Conservation (phyloP, 1,284 basidiomycete genomes). For the Afroboletus lepidellus region DNA sequence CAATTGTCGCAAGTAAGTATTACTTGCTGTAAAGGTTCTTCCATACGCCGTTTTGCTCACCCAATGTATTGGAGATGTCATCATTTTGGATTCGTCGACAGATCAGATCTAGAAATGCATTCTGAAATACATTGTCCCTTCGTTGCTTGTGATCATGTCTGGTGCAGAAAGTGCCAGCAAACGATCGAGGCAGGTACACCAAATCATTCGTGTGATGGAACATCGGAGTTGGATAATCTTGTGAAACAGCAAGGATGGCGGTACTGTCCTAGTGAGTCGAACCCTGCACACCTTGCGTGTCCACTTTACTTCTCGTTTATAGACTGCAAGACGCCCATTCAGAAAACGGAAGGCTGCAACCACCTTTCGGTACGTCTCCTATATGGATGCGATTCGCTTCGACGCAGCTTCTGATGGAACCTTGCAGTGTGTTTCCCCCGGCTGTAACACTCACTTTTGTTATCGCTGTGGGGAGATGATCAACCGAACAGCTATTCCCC, state of each 20-base stretch:
- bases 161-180: constrained; percentile 56
- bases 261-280: constrained; percentile 49
- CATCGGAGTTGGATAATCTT: constrained; percentile 50
- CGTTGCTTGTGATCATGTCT: constrained; percentile 43
- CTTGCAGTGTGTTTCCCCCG: constrained; percentile 51
- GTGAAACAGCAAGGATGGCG: constrained; percentile 55
- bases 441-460: constrained; percentile 65
- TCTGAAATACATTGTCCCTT: constrained; percentile 45
- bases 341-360: constrained; percentile 59
- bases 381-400: neutral
- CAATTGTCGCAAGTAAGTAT: constrained; percentile 30
- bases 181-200: constrained; percentile 38
- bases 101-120: constrained; percentile 42
- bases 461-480: constrained; percentile 54
- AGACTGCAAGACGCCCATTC: constrained; percentile 60
- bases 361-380: constrained; percentile 55
- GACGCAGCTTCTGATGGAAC: neutral
- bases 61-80: constrained; percentile 40
- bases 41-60: neutral
- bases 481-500: constrained; percentile 44
- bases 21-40: neutral
- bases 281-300: neutral
- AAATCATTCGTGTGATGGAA: constrained; percentile 57
- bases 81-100: constrained; percentile 48
- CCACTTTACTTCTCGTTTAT: neutral